Conservation (phyloP, 176 grass and related monocot genomes). For the Cymbopogon citratus region DNA sequence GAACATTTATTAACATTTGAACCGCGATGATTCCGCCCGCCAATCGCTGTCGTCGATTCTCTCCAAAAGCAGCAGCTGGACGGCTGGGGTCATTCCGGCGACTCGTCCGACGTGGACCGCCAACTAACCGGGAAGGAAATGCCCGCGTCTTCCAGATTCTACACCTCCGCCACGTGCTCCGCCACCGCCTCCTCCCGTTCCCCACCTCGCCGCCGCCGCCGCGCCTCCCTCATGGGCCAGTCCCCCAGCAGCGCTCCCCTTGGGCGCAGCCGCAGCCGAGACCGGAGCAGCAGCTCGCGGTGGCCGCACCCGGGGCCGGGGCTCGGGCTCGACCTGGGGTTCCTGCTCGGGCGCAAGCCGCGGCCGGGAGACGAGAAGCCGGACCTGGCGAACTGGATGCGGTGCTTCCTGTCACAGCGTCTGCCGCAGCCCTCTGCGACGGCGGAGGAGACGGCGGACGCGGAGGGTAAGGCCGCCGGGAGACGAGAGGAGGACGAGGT, state of each 20-base stretch:
- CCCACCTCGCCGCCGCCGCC: constrained; percentile 5
- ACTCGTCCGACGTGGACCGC: constrained; percentile 13
- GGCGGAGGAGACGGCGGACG: neutral
- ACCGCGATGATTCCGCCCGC: neutral
- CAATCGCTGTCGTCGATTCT: neutral
- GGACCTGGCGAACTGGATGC: constrained; percentile 23
- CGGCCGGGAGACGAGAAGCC: neutral
- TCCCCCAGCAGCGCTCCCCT: neutral
- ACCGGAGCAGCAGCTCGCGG: neutral
- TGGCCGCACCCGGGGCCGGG: neutral
- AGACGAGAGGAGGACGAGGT: constrained; percentile 37
- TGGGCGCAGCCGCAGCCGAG: neutral
- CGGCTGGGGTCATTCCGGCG: neutral
- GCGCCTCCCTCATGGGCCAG: constrained; percentile 12
- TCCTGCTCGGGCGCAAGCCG: constrained; percentile 20
- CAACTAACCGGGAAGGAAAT: constrained; percentile 13
- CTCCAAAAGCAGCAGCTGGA: neutral
- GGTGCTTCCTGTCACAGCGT: constrained; percentile 13
- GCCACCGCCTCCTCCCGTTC: neutral
- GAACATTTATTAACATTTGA: no score
- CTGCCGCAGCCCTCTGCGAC: neutral
- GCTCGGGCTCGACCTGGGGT: constrained; percentile 27
- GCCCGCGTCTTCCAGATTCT: constrained; percentile 32
- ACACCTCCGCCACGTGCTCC: constrained; percentile 25
- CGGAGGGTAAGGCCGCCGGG: constrained; percentile 36